Percentiles rank a stretch among this genome's conserved stretches.
These are phyloP conservation scores for Limonomyces culmigenus DNA, from an alignment of 1,284 basidiomycete species.

Conservation along the genomic window DNA sequence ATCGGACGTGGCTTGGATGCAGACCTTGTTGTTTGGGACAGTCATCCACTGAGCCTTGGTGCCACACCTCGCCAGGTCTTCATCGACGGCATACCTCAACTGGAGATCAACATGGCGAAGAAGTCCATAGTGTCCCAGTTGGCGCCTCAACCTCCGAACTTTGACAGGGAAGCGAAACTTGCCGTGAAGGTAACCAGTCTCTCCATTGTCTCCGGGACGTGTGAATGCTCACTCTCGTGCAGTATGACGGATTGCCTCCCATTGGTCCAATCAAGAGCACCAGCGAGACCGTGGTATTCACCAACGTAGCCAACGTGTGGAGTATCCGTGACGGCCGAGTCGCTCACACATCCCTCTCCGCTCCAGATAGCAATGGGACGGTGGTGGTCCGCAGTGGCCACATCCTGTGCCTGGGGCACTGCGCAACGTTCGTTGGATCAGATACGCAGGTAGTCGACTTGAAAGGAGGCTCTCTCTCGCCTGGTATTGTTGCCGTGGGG, in stretches of 20 bases:
- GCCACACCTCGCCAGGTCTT: slow-evolving; percentile 55
- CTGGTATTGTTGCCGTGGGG: slow-evolving; percentile 19
- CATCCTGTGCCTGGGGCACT: no score
- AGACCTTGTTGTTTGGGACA: slow-evolving; percentile 86
- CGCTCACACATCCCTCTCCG: no score
- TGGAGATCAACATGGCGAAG: slow-evolving; percentile 20
- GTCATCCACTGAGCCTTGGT: slow-evolving; percentile 64
- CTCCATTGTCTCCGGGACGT: no score
- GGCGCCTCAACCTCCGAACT: slow-evolving; percentile 40
- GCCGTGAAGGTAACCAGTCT: no score
- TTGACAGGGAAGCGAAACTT: slow-evolving; percentile 47
- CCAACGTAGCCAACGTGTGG: slow-evolving; percentile 26
- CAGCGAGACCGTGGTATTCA: slow-evolving; percentile 19
- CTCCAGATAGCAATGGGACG: no score
- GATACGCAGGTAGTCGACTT: no score
- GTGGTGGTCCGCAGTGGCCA: no score
- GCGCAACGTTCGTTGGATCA: no score
- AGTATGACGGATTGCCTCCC: slow-evolving; percentile 51
- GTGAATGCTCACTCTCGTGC: slow-evolving; percentile 25
- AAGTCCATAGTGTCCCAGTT: slow-evolving; percentile 33
- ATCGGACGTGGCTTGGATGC: slow-evolving; percentile 7
- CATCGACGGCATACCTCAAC: slow-evolving; percentile 51
- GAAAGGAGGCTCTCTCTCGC: slow-evolving; percentile 20
- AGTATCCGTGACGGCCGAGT: slow-evolving; percentile 5
- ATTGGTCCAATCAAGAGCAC: slow-evolving; percentile 19